These are phyloP conservation scores for Kluyveromyces marxianus DNA, from an alignment of 1,139 yeast species.

Conservation along the genomic window DNA sequence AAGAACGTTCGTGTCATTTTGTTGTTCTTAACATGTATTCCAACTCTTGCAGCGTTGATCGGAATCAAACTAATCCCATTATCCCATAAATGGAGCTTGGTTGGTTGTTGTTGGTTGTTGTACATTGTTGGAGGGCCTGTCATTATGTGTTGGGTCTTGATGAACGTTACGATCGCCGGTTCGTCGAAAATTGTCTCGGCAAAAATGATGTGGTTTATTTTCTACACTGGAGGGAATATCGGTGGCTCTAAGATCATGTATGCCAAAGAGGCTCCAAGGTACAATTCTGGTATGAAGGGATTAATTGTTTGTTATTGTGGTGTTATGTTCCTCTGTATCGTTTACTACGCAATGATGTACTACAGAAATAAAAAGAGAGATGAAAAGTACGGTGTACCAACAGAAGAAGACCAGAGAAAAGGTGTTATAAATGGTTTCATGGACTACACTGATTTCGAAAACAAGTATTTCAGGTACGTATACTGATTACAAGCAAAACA, in stretches of 20 bases:
- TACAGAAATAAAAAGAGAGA: constrained; percentile 21
- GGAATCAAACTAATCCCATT: constrained; percentile 26
- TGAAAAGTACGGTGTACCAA: constrained; percentile 12
- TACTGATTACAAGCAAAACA: constrained; percentile 5
- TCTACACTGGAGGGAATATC: constrained; percentile 54
- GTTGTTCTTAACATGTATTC: constrained; percentile 37
- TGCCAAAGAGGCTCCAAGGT: constrained; percentile 43
- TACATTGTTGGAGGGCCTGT: constrained; percentile 35
- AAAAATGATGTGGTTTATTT: constrained; percentile 41
- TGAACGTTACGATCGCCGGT: constrained; percentile 53
- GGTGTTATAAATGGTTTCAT: constrained; percentile 17
- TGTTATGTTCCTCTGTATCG: constrained; percentile 14
- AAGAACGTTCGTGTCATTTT: constrained; percentile 22
- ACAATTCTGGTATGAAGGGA: constrained; percentile 36
- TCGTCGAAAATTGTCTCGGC: constrained; percentile 39
- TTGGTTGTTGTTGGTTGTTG: constrained; percentile 19
- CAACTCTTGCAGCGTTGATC: constrained; percentile 30
- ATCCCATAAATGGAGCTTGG: constrained; percentile 28
- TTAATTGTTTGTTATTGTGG: constrained; percentile 13
- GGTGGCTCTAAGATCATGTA: constrained; percentile 54
- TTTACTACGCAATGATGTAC: constrained; percentile 12
- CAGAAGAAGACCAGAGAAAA: constrained; percentile 12
- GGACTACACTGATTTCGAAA: constrained; percentile 52
- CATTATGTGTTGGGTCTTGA: constrained; percentile 41
- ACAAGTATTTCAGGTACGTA: constrained; percentile 45